phyloP scores from a whole-genome alignment of 345 rosid genomes.

The Lumnitzera littorea region DNA sequence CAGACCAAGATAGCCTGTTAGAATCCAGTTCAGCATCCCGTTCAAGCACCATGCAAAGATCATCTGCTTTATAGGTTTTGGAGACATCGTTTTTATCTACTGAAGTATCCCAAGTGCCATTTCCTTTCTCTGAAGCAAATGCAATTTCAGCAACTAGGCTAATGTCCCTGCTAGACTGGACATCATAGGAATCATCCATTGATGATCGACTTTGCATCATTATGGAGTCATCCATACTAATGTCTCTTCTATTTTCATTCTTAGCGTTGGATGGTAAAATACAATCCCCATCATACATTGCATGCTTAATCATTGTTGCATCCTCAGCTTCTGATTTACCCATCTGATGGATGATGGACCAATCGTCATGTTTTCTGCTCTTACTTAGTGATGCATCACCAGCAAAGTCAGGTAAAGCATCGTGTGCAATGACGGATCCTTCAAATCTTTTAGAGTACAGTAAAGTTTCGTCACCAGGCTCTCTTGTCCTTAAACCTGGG shows the following conservation, averaged over 20 bases:
- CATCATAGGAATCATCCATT: slow-evolving; percentile 32
- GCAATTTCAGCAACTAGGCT: slow-evolving; percentile 52
- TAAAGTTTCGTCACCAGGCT: slow-evolving; percentile 40
- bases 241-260: slow-evolving; percentile 27
- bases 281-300: slow-evolving; percentile 30
- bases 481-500: slow-evolving; percentile 41
- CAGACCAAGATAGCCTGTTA: slow-evolving; percentile 30
- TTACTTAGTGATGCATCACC: slow-evolving; percentile 31
- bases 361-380: slow-evolving; percentile 55
- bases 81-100: slow-evolving; percentile 26
- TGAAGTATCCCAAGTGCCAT: slow-evolving; percentile 14
- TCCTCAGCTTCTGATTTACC: slow-evolving; percentile 25
- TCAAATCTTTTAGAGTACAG: slow-evolving; percentile 36
- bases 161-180: slow-evolving; percentile 61
- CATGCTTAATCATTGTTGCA: slow-evolving; percentile 18
- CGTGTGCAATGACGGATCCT: slow-evolving; percentile 29
- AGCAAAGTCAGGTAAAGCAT: slow-evolving; percentile 19
- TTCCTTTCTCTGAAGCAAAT: slow-evolving; percentile 26
- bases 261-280: slow-evolving; percentile 10
- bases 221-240: slow-evolving; percentile 60
- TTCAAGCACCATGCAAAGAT: slow-evolving; percentile 60
- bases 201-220: slow-evolving; percentile 48
- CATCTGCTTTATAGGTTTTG: slow-evolving; percentile 39
- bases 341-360: slow-evolving; percentile 33
- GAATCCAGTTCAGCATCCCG: slow-evolving; percentile 35